Percentiles rank a stretch among this genome's conserved stretches.
Conservation (phyloP, 345 rosid genomes). For the Citrus trifoliata region DNA sequence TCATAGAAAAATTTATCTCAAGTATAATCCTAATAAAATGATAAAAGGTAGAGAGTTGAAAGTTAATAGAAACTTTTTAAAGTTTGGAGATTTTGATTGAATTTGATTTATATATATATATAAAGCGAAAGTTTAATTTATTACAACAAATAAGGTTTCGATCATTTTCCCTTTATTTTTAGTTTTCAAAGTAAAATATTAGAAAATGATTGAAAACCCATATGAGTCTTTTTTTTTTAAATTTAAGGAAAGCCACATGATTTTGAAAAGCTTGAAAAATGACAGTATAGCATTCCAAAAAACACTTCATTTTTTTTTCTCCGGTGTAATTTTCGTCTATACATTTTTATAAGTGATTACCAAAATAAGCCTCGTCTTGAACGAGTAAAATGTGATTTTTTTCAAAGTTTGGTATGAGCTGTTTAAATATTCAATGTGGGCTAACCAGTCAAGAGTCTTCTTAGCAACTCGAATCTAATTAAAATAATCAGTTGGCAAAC, state of each 20-base stretch:
- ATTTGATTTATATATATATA: no score
- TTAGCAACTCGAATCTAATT: neutral
- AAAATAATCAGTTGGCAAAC: neutral
- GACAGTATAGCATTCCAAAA: neutral
- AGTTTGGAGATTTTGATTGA: neutral
- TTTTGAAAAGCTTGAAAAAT: neutral
- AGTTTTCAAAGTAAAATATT: no score
- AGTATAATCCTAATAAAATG: no score
- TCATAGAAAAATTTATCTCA: no score
- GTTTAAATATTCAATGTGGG: neutral
- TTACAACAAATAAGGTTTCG: no score
- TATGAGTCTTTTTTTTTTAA: no score
- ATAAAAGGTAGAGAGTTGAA: neutral
- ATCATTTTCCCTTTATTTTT: no score
- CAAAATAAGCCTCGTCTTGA: neutral
- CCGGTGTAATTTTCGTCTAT: no score
- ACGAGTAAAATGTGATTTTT: neutral
- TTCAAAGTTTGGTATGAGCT: neutral
- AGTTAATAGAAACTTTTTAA: neutral
- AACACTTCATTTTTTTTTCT: neutral
- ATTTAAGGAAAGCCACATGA: neutral
- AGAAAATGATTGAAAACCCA: no score
- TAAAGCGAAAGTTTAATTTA: no score
- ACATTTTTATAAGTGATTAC: neutral
- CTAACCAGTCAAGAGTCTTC: neutral